Evolutionary conservation across 2,329 filamentous ascomycete genomes (phyloP).

Genomic region (Polytolypa hystricis): DNA sequence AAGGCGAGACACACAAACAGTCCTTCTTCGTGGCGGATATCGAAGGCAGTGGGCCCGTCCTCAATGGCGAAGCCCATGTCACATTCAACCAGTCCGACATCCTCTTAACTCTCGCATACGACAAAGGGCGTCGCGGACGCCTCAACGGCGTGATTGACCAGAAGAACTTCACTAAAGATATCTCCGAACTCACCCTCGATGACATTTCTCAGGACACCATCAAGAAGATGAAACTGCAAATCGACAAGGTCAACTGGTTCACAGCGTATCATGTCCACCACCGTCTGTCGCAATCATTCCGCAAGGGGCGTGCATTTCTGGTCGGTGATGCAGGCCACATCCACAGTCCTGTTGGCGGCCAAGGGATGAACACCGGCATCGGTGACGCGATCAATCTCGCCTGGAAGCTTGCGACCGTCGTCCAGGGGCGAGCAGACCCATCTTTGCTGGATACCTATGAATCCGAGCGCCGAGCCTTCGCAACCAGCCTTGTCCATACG

Average conservation of each 20-base stretch:
- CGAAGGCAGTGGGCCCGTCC: constrained; percentile 19
- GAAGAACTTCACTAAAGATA: constrained; percentile 11
- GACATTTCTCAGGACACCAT: constrained; percentile 19
- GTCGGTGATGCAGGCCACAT: constrained; percentile 49
- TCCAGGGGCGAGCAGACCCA: constrained; percentile 16
- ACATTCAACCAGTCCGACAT: constrained; percentile 26
- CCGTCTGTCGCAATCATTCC: constrained; percentile 32
- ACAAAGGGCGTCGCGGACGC: constrained; percentile 15
- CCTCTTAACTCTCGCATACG: constrained; percentile 24
- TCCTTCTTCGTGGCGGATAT: constrained; percentile 37
- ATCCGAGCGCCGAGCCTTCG: constrained; percentile 38
- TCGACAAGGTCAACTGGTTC: constrained; percentile 29
- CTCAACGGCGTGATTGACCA: constrained; percentile 18
- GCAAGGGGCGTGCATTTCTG: constrained; percentile 40
- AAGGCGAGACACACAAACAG: constrained; percentile 34
- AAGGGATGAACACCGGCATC: constrained; percentile 49
- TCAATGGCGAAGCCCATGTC: constrained; percentile 24
- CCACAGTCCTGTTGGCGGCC: constrained; percentile 44
- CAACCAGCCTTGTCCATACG: constrained; percentile 30
- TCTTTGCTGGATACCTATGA: constrained; percentile 20
- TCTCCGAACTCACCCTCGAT: constrained; percentile 20
- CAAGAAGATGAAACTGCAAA: constrained; percentile 14
- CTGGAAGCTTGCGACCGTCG: constrained; percentile 24
- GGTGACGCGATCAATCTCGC: constrained; percentile 41
- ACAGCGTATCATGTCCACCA: constrained; percentile 38